phyloP scores from a whole-genome alignment of 108 stramenopile genomes.

The Schizochytrium sp. region DNA sequence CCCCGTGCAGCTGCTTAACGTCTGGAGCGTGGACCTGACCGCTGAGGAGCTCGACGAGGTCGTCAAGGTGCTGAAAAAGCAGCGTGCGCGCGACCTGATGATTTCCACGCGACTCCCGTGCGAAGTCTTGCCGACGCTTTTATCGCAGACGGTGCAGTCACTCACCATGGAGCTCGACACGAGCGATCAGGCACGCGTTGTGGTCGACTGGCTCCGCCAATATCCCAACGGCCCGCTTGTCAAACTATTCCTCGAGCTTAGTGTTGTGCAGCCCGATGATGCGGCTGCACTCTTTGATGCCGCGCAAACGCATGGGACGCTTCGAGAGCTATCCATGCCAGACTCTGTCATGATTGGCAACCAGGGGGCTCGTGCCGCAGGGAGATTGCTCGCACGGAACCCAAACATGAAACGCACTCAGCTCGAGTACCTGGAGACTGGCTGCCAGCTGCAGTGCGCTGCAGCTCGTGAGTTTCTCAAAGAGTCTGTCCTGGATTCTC shows the following conservation, averaged over 20 bases:
- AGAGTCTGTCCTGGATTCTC: background rate
- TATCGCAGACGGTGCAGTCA: background rate
- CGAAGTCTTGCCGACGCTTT: background rate
- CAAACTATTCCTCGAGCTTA: background rate
- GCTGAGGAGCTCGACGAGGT: background rate
- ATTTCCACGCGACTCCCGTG: background rate
- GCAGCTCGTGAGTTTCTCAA: background rate
- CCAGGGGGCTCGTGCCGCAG: background rate
- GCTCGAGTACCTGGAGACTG: background rate
- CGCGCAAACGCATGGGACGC: background rate
- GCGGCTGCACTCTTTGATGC: background rate
- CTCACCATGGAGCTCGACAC: background rate
- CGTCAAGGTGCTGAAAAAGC: background rate
- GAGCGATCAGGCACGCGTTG: background rate
- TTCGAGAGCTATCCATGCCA: background rate
- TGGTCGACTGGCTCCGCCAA: background rate
- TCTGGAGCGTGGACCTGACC: background rate
- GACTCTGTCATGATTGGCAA: background rate
- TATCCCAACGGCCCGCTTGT: background rate
- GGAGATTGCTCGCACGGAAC: background rate
- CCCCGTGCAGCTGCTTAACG: background rate
- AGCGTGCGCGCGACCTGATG: background rate
- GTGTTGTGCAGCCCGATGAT: background rate
- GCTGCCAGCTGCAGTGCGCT: background rate
- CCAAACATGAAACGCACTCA: background rate